These are phyloP conservation scores for Penicillium vulpinum DNA, from an alignment of 2,329 filamentous ascomycete genomes.

Conservation along the genomic window DNA sequence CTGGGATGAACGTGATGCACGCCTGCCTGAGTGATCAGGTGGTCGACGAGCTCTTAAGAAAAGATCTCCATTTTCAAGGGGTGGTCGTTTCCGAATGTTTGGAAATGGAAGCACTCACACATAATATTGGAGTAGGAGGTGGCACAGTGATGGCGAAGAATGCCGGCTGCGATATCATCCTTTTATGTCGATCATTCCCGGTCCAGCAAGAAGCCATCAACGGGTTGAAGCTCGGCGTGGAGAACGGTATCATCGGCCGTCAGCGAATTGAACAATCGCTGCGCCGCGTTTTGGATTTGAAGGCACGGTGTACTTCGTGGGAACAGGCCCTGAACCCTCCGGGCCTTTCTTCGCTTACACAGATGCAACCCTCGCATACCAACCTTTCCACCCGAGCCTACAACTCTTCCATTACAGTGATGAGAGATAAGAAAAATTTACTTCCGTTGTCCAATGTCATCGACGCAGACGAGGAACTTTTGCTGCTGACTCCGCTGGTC, in stretches of 20 bases:
- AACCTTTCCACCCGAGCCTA: constrained; percentile 82
- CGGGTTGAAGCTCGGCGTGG: constrained; percentile 82
- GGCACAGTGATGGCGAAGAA: constrained; percentile 98
- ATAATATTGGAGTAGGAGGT: constrained; percentile 95
- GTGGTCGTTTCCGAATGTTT: constrained; percentile 94
- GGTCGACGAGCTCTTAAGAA: constrained; percentile 83
- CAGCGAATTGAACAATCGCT: constrained; percentile 79
- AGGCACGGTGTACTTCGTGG: constrained; percentile 85
- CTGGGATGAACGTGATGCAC: constrained; percentile 92
- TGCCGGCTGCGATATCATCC: constrained; percentile 87
- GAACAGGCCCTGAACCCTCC: constrained; percentile 84
- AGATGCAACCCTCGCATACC: constrained; percentile 79
- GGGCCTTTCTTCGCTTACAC: constrained; percentile 72
- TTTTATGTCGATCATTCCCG: constrained; percentile 83
- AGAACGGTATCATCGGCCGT: constrained; percentile 84
- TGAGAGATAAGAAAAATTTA: constrained; percentile 82
- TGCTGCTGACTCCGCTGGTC: constrained; percentile 83
- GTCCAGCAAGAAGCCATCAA: constrained; percentile 90
- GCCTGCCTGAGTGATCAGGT: constrained; percentile 92
- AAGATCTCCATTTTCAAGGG: constrained; percentile 83
- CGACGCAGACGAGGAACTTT: constrained; percentile 81
- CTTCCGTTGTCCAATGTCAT: constrained; percentile 80
- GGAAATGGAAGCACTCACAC: constrained; percentile 93
- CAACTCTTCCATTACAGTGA: constrained; percentile 88
- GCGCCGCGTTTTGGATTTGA: constrained; percentile 74